Evolutionary conservation across 805 yeast species (phyloP), one percentile per base, ranked within the genome.

Genomic region (Lachancea waltii): DNA sequence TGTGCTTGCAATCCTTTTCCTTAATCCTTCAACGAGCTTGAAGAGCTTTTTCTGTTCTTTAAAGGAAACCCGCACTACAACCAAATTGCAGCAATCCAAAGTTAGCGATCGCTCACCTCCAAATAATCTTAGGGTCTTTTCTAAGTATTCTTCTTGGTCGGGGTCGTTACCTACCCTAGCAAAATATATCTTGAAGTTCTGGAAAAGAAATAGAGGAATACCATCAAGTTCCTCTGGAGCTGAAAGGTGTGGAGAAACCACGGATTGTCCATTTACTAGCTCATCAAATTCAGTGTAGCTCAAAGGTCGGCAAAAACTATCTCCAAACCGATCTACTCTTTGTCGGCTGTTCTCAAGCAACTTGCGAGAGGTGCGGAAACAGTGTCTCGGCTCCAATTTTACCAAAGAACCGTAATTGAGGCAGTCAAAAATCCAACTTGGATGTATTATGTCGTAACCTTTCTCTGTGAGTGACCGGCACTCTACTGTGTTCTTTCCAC

Each of bases 401-500:
- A 85, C 56, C 2, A 77, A 32, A 2, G 48, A 36, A 1, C 45
- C 31, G 28, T 38, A 36, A 8, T 33, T 17, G 3, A 55, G 35
- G n/a, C 31, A 22, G 25, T 38, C 37, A 22, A 38, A 33, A 5
- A 85, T 54, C 95, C 95, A 90, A 21, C 62, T 55, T 1, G 94
- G 86, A 36, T 60, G 68, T 6, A 86, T 53, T 0, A 90, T 65
- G 49, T 80, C 84, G 47, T 69, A 73, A 0, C 82, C 82, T 13
- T 56, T 41, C n/a, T 63, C 56, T 8, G 54, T 47, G n/a, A 73
- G 42, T 1, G 58, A 56, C 2, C 46, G 49, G 3, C 73, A 69
- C 35, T 67, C 68, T 3, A 56, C 44, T 0, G 75, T 70, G 9
- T 49, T 38, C 40, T 53, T 64, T 21, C 63, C 68, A 13, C 73